Conservation (phyloP, 2,329 filamentous ascomycete species). For the Spiromastix sp. region DNA sequence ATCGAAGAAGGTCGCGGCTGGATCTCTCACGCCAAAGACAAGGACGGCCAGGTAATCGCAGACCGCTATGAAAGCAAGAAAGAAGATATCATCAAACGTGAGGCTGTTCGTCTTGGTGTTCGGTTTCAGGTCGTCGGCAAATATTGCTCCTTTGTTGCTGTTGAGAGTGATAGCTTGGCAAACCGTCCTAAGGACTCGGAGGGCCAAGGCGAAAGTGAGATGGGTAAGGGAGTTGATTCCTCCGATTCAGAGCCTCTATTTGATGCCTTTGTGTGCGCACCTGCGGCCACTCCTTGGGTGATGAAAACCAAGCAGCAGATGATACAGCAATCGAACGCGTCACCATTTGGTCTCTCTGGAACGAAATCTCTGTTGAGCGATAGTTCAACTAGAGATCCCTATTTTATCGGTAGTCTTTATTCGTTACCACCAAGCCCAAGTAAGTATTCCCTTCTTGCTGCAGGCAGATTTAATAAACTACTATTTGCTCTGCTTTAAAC, state of each 20-base stretch:
- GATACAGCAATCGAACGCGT: too few species aligned
- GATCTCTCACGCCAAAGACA: conserved; percentile 43
- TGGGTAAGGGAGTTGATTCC: neutral
- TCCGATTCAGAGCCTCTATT: neutral
- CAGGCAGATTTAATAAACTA: too few species aligned
- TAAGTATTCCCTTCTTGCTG: too few species aligned
- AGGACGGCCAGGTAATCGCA: conserved; percentile 35
- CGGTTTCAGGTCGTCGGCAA: conserved; percentile 58
- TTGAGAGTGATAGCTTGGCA: conserved; percentile 3
- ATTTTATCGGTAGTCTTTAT: too few species aligned
- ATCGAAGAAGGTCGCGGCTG: conserved; percentile 62
- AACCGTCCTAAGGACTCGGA: conserved; percentile 29
- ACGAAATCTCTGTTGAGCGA: too few species aligned
- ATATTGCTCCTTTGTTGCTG: conserved; percentile 63
- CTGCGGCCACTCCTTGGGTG: neutral
- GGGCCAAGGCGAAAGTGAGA: conserved; percentile 1
- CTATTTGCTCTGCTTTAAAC: too few species aligned
- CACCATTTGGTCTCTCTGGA: neutral
- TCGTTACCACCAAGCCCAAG: too few species aligned
- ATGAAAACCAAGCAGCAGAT: neutral
- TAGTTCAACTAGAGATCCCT: too few species aligned
- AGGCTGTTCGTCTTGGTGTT: conserved; percentile 56
- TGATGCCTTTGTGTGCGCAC: neutral
- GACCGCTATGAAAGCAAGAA: conserved; percentile 42
- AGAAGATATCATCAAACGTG: conserved; percentile 51